A percentile compares a stretch with the other conserved stretches of the same genome.
Conservation (phyloP, 148 eudicot genomes). For the Amaranthus palmeri region DNA sequence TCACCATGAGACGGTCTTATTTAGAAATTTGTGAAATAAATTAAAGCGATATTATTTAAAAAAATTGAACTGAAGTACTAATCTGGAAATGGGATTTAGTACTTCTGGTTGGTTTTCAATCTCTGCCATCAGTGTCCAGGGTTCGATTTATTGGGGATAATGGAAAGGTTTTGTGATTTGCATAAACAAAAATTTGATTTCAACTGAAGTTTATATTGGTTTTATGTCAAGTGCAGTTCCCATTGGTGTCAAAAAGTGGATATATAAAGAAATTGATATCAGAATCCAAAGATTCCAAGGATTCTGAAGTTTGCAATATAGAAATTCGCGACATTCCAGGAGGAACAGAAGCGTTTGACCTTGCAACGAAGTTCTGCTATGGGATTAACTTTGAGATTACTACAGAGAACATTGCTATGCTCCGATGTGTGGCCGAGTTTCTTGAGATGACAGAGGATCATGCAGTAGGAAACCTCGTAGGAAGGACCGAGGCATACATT, state of each 20-base stretch:
- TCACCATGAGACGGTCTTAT: too few species aligned
- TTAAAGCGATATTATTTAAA: too few species aligned
- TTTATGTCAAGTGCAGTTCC: conserved; percentile 50
- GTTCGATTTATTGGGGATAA: too few species aligned
- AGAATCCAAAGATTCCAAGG: conserved; percentile 26
- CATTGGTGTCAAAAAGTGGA: conserved; percentile 80
- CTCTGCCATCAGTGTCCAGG: neutral
- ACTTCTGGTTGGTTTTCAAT: neutral
- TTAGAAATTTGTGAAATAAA: too few species aligned
- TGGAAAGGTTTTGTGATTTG: neutral
- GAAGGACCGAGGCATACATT: conserved; percentile 59
- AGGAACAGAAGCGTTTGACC: conserved; percentile 78
- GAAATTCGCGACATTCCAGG: conserved; percentile 71
- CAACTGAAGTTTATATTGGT: neutral
- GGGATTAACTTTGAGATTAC: conserved; percentile 73
- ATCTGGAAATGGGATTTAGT: too few species aligned
- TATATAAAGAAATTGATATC: conserved; percentile 63
- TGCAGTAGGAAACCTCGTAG: conserved; percentile 61
- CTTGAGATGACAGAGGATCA: conserved; percentile 92
- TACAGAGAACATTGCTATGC: conserved; percentile 67
- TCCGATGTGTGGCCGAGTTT: conserved; percentile 73
- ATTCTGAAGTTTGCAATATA: conserved; percentile 36
- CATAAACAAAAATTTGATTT: neutral
- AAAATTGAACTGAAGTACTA: too few species aligned
- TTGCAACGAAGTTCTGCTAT: conserved; percentile 89